phyloP scores from a whole-genome alignment of 148 eudicot genomes.

The Polygonum aviculare region DNA sequence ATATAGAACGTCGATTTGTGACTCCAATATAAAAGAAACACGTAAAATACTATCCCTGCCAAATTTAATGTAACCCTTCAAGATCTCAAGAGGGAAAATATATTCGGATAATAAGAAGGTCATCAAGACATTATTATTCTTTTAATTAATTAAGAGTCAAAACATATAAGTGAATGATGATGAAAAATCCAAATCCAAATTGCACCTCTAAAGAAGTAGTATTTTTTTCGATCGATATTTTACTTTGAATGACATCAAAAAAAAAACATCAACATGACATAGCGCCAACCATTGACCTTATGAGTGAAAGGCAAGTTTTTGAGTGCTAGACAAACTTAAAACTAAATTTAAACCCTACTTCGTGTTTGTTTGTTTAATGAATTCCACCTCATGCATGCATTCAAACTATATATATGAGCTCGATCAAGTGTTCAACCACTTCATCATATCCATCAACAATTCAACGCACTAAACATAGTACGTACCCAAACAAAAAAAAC shows the following conservation, averaged over 20 bases:
- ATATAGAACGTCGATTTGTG: not conserved
- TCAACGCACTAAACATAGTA: not conserved
- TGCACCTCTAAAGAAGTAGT: not conserved
- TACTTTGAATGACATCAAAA: not conserved
- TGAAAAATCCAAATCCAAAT: not conserved
- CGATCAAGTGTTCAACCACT: not conserved
- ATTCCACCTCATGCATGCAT: not conserved
- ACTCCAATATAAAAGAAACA: not conserved
- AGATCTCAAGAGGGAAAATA: not conserved
- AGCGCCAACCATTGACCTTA: not conserved
- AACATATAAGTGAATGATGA: not conserved
- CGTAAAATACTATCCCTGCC: not conserved
- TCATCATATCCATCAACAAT: not conserved
- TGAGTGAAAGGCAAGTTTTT: not conserved
- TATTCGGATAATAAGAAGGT: not conserved
- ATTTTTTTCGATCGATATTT: not conserved
- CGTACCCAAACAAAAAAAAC: not conserved
- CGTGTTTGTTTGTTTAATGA: not conserved
- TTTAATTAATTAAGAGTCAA: not conserved
- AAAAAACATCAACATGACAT: not conserved
- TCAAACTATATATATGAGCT: not conserved
- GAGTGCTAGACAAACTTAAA: not conserved
- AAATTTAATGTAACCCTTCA: not conserved
- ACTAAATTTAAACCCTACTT: not conserved
- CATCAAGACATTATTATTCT: not conserved